These are phyloP conservation scores for Opeltia flavorubescens DNA, from an alignment of 495 filamentous ascomycete species.

Conservation along the genomic window DNA sequence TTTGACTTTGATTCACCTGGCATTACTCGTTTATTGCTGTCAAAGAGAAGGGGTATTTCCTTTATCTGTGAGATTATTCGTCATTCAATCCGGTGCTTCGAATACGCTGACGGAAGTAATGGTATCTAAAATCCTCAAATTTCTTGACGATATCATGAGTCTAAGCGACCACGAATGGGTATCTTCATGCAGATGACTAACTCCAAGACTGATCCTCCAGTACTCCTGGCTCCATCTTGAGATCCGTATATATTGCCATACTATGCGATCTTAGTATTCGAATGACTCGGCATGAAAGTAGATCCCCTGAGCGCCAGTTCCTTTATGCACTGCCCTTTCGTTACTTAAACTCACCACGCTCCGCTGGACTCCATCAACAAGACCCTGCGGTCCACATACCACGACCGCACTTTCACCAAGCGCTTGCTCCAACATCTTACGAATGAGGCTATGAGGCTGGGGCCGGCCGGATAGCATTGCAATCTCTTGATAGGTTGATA, in stretches of 20 bases:
- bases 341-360: conserved; percentile 60
- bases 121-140: too few relatives aligned
- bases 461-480: conserved; percentile 29
- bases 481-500: conserved; percentile 8
- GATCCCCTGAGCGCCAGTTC: conserved; percentile 71
- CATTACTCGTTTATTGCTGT: too few relatives aligned
- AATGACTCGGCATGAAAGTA: conserved; percentile 35
- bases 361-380: conserved; percentile 51
- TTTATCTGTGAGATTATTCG: too few relatives aligned
- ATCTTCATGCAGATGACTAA: too few relatives aligned
- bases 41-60: too few relatives aligned
- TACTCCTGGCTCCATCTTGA: too few relatives aligned
- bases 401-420: conserved; percentile 72
- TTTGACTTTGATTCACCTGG: too few relatives aligned
- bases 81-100: too few relatives aligned
- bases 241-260: neutral
- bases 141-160: too few relatives aligned
- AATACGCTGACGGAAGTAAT: too few relatives aligned
- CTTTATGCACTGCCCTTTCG: conserved; percentile 81
- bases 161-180: too few relatives aligned
- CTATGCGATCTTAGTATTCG: conserved; percentile 15
- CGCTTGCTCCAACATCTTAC: conserved; percentile 51
- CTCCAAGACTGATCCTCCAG: too few relatives aligned
- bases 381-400: conserved; percentile 59
- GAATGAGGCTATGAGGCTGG: conserved; percentile 30